A percentile compares a stretch with the other conserved stretches of the same genome.
These are phyloP conservation scores for Pseudonitzschia delicatissima DNA, from an alignment of 108 stramenopile genomes.

Conservation along the genomic window DNA sequence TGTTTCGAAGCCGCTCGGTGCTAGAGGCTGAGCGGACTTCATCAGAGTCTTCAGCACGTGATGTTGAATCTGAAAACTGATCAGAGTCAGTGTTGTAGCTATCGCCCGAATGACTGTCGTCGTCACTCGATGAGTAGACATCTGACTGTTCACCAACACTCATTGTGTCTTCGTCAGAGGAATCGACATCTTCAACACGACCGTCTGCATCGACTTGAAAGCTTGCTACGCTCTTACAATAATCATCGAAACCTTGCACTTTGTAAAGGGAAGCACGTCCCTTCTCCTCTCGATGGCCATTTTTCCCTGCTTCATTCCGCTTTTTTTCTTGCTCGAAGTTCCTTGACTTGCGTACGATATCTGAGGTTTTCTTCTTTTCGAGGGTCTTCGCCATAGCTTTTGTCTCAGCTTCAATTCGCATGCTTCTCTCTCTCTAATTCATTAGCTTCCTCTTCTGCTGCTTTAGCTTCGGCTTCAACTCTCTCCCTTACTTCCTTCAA, in stretches of 20 bases:
- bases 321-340: constrained; percentile 1
- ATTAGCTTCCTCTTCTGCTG: neutral
- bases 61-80: neutral
- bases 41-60: neutral
- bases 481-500: neutral
- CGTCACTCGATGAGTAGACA: no score
- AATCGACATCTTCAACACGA: neutral
- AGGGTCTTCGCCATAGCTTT: neutral
- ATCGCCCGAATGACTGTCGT: neutral
- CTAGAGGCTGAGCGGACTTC: neutral
- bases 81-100: neutral
- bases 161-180: neutral
- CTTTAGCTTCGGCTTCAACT: neutral
- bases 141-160: neutral
- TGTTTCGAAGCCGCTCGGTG: neutral
- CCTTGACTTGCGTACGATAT: no score
- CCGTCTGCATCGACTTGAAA: neutral
- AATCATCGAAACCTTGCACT: constrained; percentile 15
- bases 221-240: constrained; percentile 6
- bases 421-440: neutral
- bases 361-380: neutral
- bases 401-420: neutral
- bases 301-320: neutral
- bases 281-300: no score
- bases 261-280: constrained; percentile 14